Base-by-base conservation (phyloP, 805 yeast genomes). In the Candida jianshihensis region DNA sequence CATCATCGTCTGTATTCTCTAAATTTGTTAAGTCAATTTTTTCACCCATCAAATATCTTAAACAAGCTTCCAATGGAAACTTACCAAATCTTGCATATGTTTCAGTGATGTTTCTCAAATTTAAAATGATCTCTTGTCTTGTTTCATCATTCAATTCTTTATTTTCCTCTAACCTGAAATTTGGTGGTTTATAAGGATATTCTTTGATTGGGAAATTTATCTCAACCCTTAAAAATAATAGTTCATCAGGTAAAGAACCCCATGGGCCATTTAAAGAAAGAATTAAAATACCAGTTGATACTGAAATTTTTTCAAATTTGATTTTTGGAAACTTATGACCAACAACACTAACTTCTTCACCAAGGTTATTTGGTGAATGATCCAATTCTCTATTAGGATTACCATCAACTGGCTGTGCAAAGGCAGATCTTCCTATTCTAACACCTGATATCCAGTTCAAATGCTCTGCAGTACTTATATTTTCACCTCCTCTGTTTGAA, bases 371-470 rank as follows among this genome's bases (percentile, higher is more conserved):
- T 4, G 75, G 70, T 10, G 54, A 44, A 15, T 60, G 64, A 17
- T 61, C 64, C 34, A 62, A 57, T 1, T 55, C 49, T 30, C 59
- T 62, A 22, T 68, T 58, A 0, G 68, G 63, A 31, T 49, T 49
- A 19, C 47, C 49, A 21, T 49, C 55, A 19, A 49, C 30, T 2
- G 49, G 42, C 11, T 53, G 51, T 2, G 53, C 49, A 34, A 51
- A 53, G 8, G 56, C 56, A 5, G 58, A 46, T 36, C 56, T 34
- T 12, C 52, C 52, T 51, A 90, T 75, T 39, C 88, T 68, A 7
- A 90, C 95, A 35, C 97, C 97, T 0, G 96, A 80, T 26, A 94
- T 78, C 97, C 97, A 90, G 44, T 82, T 79, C 42, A 90, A 62
- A 52, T 86, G 95, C 47, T 81, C 78, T 21, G 74, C 54, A 37